phyloP scores from a whole-genome alignment of 2,329 filamentous ascomycete genomes.

The Trichophyton benhamiae region DNA sequence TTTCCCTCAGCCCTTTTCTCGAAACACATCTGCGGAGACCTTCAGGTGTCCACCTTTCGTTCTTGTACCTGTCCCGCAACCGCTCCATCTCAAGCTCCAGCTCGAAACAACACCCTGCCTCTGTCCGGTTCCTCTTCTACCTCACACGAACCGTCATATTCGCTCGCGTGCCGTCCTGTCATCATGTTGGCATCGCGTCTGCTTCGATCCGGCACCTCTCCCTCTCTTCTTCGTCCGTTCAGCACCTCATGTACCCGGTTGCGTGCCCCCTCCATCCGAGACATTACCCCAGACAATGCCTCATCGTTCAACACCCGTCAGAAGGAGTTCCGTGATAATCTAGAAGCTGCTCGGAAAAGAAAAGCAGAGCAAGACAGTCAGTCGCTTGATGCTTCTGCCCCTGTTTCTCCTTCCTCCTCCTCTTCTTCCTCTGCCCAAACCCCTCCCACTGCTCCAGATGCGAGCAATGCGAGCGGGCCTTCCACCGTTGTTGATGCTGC shows the following conservation, averaged over 20 bases:
- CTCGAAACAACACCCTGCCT: not conserved
- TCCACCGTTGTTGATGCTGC: conserved; percentile 29
- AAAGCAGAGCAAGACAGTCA: conserved; percentile 77
- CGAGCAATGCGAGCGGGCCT: conserved; percentile 35
- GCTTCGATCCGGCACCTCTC: conserved; percentile 35
- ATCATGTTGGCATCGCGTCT: conserved; percentile 38
- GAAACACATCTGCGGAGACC: not conserved
- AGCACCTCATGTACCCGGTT: conserved; percentile 40
- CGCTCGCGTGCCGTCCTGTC: conserved; percentile 2
- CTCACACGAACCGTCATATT: conserved; percentile 3
- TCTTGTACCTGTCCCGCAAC: not conserved
- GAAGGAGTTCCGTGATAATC: conserved; percentile 71
- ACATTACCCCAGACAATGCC: conserved; percentile 63
- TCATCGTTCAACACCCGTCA: conserved; percentile 71
- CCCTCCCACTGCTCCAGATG: conserved; percentile 33
- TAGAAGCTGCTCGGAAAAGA: conserved; percentile 61
- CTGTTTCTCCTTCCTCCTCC: conserved; percentile 30
- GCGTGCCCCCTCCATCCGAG: conserved; percentile 65
- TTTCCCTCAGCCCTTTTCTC: not conserved
- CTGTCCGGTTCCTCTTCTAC: conserved; percentile 7
- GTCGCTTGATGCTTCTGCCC: conserved; percentile 41
- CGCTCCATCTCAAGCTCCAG: not conserved
- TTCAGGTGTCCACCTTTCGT: not conserved
- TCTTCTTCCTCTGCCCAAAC: conserved; percentile 23
- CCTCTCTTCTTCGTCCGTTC: conserved; percentile 46